Percentiles rank a stretch among this genome's conserved stretches.
Evolutionary conservation across 768 basidiomycete genomes (phyloP).

Genomic region (Hydnomerulius pinastri): DNA sequence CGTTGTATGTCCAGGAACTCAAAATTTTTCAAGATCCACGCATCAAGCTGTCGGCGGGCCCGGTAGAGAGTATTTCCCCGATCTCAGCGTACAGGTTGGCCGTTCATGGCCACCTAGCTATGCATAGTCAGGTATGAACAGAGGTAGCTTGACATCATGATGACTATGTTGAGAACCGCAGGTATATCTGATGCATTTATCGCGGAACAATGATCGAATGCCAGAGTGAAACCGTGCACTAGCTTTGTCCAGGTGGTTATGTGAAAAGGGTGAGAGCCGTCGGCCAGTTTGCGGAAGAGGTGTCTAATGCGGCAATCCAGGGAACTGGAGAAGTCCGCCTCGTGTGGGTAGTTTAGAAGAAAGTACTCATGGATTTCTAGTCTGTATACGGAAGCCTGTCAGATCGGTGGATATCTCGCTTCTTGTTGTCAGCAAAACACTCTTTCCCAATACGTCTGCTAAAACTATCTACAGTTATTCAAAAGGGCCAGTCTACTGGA

Average conservation of each 20-base stretch:
- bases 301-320: not conserved
- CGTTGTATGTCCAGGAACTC: not conserved
- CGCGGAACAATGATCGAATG: no score
- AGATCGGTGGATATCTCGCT: conserved; percentile 1
- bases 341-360: not conserved
- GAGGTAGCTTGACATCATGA: no score
- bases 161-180: no score
- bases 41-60: not conserved
- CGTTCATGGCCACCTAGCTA: no score
- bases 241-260: not conserved
- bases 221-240: not conserved
- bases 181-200: no score
- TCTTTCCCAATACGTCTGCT: not conserved
- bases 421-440: conserved; percentile 1
- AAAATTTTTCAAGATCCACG: not conserved
- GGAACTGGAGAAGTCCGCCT: not conserved
- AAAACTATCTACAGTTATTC: conserved; percentile 1
- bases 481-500: not conserved
- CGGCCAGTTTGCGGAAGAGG: not conserved
- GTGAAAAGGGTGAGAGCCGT: not conserved
- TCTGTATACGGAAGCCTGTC: conserved; percentile 5
- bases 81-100: no score
- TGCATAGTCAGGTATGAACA: no score
- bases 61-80: not conserved
- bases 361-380: not conserved